Evolutionary conservation across 192 early-diverging fungal genomes (phyloP), one percentile per base, ranked within the genome.

Genomic region (Entophlyctis luteolus): DNA sequence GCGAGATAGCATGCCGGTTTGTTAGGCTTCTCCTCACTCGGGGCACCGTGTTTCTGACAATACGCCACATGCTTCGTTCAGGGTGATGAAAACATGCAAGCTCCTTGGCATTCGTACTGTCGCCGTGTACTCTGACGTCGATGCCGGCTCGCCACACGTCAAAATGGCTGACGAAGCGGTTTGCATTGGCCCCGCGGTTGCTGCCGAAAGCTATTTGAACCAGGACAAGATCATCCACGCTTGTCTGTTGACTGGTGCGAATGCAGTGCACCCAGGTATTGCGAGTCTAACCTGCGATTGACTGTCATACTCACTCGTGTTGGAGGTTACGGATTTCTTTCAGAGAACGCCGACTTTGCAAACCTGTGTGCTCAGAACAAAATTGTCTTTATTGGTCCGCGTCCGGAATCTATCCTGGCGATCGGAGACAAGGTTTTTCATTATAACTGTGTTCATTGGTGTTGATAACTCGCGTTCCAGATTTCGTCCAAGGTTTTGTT

Each of bases 61-160:
- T 6, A 6, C 50, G 8, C 50, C 1, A 2, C 33, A 57, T 35
- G 6, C 27, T 57, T 4, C 14, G 29, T 86, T 83, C 74, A 89
- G 91, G 50, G 87, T 93, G 32, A 90, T 93, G 48, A 83, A 84
- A 34, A 90, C 89, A 2, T 90, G 89, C 55, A 77, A 77, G 48
- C 31, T 4, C 8, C 48, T 65, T 2, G 62, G 62, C 62, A 65
- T 93, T 67, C 80, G 84, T 67, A 91, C 91, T 0, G 89, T 93
- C 0, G 91, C 91, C 4, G 83, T 93, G 23, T 89, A 93, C 80
- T 45, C 62, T 4, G 47, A 60, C 48, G 82, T 77, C 48, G 84
- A 86, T 50, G 72, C 72, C 33, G 75, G 75, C 57, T 67, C 79
- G n/a, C 76, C 74, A 18, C 77, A 77, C 54, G 84, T 84, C 1